Evolutionary conservation across 2,329 filamentous ascomycete species (phyloP).

Genomic region (Pseudocercospora fijiensis): DNA sequence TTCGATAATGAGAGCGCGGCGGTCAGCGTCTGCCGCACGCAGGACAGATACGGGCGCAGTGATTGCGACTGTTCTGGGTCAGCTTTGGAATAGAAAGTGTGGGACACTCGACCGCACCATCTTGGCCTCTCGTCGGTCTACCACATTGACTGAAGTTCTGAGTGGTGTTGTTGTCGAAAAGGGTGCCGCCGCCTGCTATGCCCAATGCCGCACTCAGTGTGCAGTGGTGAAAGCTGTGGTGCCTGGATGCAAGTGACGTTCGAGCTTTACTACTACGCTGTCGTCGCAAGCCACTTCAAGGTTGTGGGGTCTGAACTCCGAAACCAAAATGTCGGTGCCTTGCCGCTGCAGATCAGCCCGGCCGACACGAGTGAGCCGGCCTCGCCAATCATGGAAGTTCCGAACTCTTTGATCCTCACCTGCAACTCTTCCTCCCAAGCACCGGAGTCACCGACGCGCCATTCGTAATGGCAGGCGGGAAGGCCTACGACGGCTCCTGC

Average conservation of each 20-base stretch:
- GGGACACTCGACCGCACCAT: slow-evolving; percentile 17
- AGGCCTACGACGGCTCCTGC: not conserved
- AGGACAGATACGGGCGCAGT: slow-evolving; percentile 91
- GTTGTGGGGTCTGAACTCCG: not conserved
- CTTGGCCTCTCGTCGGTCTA: slow-evolving; percentile 5
- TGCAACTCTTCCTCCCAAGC: not conserved
- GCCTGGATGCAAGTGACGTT: too few relatives aligned
- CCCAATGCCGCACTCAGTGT: not conserved
- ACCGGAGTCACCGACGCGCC: slow-evolving; percentile 1
- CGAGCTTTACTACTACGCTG: too few relatives aligned
- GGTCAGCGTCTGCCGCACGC: slow-evolving; percentile 89
- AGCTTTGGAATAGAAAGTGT: slow-evolving; percentile 7
- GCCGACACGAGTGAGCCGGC: not conserved
- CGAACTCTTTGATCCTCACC: not conserved
- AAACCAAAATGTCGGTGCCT: not conserved
- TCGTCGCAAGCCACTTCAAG: too few relatives aligned
- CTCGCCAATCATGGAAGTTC: too few relatives aligned
- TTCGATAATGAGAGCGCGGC: slow-evolving; percentile 91
- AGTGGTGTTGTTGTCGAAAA: not conserved
- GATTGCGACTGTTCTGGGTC: slow-evolving; percentile 77
- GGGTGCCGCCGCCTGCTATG: not conserved
- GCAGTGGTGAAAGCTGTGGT: not conserved
- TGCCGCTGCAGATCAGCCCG: not conserved
- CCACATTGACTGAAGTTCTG: not conserved
- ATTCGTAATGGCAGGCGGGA: not conserved